Conservation (phyloP, 148 eudicot genomes). For the Simmondsia chinensis region DNA sequence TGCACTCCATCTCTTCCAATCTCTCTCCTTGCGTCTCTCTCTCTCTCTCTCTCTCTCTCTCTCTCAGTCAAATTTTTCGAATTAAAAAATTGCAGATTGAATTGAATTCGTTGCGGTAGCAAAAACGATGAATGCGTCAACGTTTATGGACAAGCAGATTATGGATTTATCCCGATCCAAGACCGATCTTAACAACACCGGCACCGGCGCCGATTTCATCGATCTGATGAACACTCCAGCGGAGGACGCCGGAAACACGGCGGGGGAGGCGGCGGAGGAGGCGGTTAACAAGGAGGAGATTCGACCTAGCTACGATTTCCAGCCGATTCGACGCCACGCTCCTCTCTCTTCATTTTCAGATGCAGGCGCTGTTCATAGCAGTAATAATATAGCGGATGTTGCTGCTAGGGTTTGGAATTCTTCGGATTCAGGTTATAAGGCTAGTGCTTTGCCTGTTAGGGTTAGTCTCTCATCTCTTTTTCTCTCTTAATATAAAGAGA, state of each 20-base stretch:
- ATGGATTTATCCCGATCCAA: constrained; percentile 89
- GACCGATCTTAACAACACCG: constrained; percentile 3
- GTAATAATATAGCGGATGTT: constrained; percentile 4
- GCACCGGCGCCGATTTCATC: constrained; percentile 48
- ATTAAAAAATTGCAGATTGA: too few relatives aligned
- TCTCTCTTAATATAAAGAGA: background rate
- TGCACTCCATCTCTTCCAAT: too few relatives aligned
- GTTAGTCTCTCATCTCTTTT: constrained; percentile 25
- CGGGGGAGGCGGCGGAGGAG: background rate
- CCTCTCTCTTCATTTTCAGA: constrained; percentile 9
- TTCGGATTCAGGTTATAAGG: constrained; percentile 38
- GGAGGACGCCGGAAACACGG: constrained; percentile 8
- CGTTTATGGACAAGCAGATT: constrained; percentile 89
- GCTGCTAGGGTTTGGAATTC: constrained; percentile 60
- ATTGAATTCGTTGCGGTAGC: too few relatives aligned
- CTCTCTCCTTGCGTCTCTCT: too few relatives aligned
- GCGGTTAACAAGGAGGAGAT: constrained; percentile 45
- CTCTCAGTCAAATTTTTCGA: too few relatives aligned
- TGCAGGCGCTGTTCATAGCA: constrained; percentile 15
- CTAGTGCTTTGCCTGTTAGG: constrained; percentile 18
- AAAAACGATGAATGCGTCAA: constrained; percentile 68
- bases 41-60: too few relatives aligned
- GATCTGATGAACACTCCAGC: constrained; percentile 57
- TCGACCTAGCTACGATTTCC: constrained; percentile 75
- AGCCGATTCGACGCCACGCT: constrained; percentile 60